Percentiles rank a stretch among this genome's conserved stretches.
phyloP scores from a whole-genome alignment of 2,329 filamentous ascomycete species.

The Penicillium sp. region DNA sequence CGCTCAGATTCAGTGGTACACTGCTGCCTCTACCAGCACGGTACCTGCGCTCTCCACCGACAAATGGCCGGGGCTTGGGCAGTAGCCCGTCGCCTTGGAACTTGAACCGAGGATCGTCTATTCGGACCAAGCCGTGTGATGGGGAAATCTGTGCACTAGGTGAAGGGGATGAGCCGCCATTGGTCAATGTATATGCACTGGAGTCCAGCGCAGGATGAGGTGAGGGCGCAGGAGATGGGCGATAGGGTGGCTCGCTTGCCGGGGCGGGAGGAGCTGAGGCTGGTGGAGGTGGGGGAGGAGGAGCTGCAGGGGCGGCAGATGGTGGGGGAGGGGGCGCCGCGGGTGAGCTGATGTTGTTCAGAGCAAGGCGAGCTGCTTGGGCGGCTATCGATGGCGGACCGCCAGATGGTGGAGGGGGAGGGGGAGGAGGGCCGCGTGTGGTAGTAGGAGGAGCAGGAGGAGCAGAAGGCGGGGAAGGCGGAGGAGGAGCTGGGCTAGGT shows the following conservation, averaged over 20 bases:
- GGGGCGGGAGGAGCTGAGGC: constrained; percentile 37
- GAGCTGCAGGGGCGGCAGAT: constrained; percentile 38
- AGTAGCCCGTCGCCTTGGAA: constrained; percentile 79
- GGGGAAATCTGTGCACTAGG: constrained; percentile 25
- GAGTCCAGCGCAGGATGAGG: constrained; percentile 66
- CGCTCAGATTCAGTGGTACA: constrained; percentile 76
- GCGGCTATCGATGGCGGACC: constrained; percentile 49
- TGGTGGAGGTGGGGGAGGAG: constrained; percentile 36
- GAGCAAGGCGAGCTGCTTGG: constrained; percentile 57
- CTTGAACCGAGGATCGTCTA: constrained; percentile 77
- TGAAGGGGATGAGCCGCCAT: constrained; percentile 47
- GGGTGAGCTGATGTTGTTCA: constrained; percentile 46
- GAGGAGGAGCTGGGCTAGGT: constrained; percentile 43
- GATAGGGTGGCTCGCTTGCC: constrained; percentile 42
- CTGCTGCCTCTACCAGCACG: constrained; percentile 88
- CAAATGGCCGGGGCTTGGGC: constrained; percentile 78
- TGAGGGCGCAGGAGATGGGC: constrained; percentile 41
- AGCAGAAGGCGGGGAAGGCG: constrained; percentile 27
- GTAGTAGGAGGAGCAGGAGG: constrained; percentile 37
- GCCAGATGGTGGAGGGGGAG: constrained; percentile 17
- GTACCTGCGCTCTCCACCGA: constrained; percentile 71
- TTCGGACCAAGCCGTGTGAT: constrained; percentile 44
- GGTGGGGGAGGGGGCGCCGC: constrained; percentile 40
- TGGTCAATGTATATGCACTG: constrained; percentile 69
- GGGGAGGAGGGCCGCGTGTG: constrained; percentile 39